phyloP scores from a whole-genome alignment of 345 rosid species.

The Eucalyptus erythrocorys region DNA sequence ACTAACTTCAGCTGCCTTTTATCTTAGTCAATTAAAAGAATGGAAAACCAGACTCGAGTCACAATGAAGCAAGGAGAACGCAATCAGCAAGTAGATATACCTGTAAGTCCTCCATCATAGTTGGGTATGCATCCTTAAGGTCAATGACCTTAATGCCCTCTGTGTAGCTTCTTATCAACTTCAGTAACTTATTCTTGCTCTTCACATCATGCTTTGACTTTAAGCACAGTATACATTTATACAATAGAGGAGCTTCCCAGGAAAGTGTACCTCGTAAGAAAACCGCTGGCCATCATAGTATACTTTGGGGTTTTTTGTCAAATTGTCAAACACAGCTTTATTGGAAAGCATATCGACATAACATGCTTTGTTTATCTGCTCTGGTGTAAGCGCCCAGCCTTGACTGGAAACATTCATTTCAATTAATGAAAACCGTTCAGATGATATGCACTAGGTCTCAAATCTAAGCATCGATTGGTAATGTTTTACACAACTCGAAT shows the following conservation, averaged over 20 bases:
- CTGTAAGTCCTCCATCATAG: slow-evolving; percentile 73
- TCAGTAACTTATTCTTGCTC: slow-evolving; percentile 45
- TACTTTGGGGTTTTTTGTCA: slow-evolving; percentile 65
- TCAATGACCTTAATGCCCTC: slow-evolving; percentile 64
- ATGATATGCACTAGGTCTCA: background rate
- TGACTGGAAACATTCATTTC: slow-evolving; percentile 24
- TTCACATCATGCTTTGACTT: slow-evolving; percentile 72
- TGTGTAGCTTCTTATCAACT: slow-evolving; percentile 38
- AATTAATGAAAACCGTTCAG: background rate
- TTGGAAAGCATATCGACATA: slow-evolving; percentile 55
- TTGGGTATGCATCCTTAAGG: slow-evolving; percentile 77
- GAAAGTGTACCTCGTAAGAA: slow-evolving; percentile 61
- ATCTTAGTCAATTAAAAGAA: background rate
- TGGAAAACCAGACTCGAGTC: background rate
- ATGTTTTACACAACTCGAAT: background rate
- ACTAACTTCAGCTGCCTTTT: background rate
- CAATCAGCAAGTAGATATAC: slow-evolving; percentile 7
- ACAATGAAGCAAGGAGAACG: background rate
- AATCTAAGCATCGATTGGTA: background rate
- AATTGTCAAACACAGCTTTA: slow-evolving; percentile 71
- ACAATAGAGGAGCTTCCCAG: background rate
- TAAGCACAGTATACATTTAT: background rate
- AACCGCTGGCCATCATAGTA: slow-evolving; percentile 61
- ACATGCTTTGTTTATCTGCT: slow-evolving; percentile 66
- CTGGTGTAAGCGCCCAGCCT: slow-evolving; percentile 63